Base-by-base conservation (phyloP, 345 rosid genomes). In the Mercurialis annua region DNA sequence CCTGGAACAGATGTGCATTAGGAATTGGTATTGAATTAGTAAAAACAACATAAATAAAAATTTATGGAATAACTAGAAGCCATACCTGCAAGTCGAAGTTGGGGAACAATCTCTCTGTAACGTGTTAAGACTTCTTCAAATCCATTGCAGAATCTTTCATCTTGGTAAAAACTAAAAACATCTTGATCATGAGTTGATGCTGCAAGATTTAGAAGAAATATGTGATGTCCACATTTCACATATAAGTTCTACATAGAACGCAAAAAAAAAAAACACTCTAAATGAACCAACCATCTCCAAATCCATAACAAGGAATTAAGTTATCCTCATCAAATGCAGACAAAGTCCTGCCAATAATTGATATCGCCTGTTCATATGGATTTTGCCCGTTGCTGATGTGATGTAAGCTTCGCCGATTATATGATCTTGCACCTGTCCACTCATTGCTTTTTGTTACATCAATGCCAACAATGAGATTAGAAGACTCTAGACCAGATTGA, bases 401-500 rank as follows among this genome's bases (percentile, higher is more conserved):
- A 78, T 94, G 95, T 77, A 90, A 82, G 81, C 96, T 85, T 59
- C 56, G 62, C 47, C 80, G 74, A 51, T 90, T 78, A 76, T 86
- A 88, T 48, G 97, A 90, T 65, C 88, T 82, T n/a, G 78, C 76
- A 71, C 98, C 94, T 79, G 97, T 90, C 98, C 98, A 90, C 44
- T 93, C 97, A 6, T 93, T 93, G 86, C 98, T 93, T 81, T 93
- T 93, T 1, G 98, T 93, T 79, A 90, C 87, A 80, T 90, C 98
- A 68, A 93, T 85, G 66, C 96, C 97, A 49, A 93, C 94, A 20
- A 93, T 93, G 55, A 93, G 83, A 77, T 93, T 93, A 42, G 97
- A 89, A 33, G 98, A 93, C 81, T 90, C 98, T n/a, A 93, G 80
- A 46, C 98, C 98, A 51, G 97, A 86, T 58, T 87, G 82, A 23